These are phyloP conservation scores for Rhodotorula mucilaginosa DNA, from an alignment of 1,284 basidiomycete genomes.

Conservation along the genomic window DNA sequence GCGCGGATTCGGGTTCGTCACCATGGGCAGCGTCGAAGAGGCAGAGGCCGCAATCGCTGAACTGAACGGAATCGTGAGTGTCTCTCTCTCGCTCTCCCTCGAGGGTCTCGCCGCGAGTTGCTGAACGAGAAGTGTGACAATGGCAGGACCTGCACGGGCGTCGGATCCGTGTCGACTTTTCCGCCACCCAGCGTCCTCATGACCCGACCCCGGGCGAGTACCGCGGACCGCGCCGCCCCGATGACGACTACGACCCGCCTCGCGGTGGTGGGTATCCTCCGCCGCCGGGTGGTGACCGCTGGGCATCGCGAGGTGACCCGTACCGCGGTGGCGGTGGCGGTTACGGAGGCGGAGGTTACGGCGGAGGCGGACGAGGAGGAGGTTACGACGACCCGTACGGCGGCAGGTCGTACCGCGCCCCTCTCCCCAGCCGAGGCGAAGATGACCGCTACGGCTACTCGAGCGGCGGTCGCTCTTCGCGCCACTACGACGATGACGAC, in stretches of 20 bases:
- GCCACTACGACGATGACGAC: slow-evolving; percentile 5
- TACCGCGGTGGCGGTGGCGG: neutral
- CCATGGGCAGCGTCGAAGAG: slow-evolving; percentile 82
- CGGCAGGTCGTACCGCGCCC: neutral
- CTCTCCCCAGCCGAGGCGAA: neutral
- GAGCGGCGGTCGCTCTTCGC: neutral
- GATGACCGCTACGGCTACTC: slow-evolving; percentile 5
- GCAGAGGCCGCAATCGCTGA: slow-evolving; percentile 83
- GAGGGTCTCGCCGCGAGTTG: no score
- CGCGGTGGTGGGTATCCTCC: neutral
- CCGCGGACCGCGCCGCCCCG: slow-evolving; percentile 80
- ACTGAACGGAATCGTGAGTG: slow-evolving; percentile 82
- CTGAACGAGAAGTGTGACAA: neutral
- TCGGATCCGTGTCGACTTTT: slow-evolving; percentile 93
- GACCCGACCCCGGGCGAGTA: slow-evolving; percentile 96
- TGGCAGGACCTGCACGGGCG: slow-evolving; percentile 86
- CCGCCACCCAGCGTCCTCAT: slow-evolving; percentile 88
- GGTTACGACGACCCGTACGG: slow-evolving; percentile 1
- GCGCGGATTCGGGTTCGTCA: slow-evolving; percentile 95
- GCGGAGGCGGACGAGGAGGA: neutral
- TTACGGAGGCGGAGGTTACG: neutral
- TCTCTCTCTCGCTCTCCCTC: neutral
- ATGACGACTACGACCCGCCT: slow-evolving; percentile 28
- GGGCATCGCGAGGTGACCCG: neutral
- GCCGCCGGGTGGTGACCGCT: neutral